phyloP scores from a whole-genome alignment of 495 filamentous ascomycete genomes.

The Lindgomyces ingoldianus region DNA sequence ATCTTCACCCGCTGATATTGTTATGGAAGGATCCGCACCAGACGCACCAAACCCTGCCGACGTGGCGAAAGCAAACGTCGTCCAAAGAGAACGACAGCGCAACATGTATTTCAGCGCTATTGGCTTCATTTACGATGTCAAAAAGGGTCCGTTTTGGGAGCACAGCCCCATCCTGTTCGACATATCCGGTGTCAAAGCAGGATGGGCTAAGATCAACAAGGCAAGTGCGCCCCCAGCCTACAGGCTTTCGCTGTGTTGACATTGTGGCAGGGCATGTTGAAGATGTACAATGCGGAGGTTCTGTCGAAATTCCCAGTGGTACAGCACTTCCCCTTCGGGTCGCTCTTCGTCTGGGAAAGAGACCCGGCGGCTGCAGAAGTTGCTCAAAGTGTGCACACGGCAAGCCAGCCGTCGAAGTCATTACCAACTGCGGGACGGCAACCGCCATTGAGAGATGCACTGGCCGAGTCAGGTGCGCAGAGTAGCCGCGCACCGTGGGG shows the following conservation, averaged over 20 bases:
- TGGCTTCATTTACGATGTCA: constrained; percentile 97
- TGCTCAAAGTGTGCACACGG: constrained; percentile 56
- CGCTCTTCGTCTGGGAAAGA: constrained; percentile 77
- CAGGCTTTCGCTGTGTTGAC: constrained; percentile 11
- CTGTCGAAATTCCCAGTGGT: constrained; percentile 71
- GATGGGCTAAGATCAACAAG: constrained; percentile 99
- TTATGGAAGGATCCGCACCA: constrained; percentile 71
- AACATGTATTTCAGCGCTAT: constrained; percentile 99
- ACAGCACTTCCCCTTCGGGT: constrained; percentile 73
- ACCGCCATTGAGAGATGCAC: constrained; percentile 20
- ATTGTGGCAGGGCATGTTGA: constrained; percentile 64
- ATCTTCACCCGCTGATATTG: constrained; percentile 56
- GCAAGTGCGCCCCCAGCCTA: constrained; percentile 44
- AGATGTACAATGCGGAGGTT: constrained; percentile 72
- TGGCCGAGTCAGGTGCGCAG: constrained; percentile 17
- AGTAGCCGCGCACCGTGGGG: constrained; percentile 55
- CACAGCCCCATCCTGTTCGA: constrained; percentile 95
- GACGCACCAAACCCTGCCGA: constrained; percentile 69
- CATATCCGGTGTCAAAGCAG: constrained; percentile 82
- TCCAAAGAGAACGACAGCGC: constrained; percentile 64
- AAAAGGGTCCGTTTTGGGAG: constrained; percentile 97
- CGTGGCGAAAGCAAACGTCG: constrained; percentile 64
- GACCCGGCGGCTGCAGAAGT: constrained; percentile 62
- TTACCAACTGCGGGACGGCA: constrained; percentile 22
- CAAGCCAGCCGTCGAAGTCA: constrained; percentile 54